Percentiles rank a stretch among this genome's conserved stretches.
phyloP scores from a whole-genome alignment of 2,329 filamentous ascomycete species.

The Ceratocystis albifundus region DNA sequence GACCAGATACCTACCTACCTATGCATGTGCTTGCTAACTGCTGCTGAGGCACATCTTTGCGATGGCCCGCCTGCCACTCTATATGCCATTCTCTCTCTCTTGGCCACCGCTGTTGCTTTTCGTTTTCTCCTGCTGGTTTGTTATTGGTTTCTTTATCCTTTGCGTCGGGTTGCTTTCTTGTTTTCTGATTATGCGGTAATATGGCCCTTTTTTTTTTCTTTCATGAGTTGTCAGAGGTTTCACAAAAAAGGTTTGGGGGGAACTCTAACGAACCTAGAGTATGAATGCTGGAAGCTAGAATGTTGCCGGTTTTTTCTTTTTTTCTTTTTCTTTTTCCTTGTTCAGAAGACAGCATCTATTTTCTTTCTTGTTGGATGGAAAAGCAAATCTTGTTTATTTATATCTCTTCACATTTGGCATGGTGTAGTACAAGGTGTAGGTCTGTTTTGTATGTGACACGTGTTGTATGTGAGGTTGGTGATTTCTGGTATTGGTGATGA shows the following conservation, averaged over 20 bases:
- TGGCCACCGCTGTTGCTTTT: neutral
- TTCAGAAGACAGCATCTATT: neutral
- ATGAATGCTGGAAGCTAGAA: neutral
- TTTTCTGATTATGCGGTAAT: slow-evolving; percentile 15
- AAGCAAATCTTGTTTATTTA: slow-evolving; percentile 10
- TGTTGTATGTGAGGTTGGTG: no score
- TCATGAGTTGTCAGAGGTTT: slow-evolving; percentile 12
- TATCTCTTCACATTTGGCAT: slow-evolving; percentile 3
- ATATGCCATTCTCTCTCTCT: neutral
- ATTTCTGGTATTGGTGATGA: no score
- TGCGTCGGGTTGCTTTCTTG: slow-evolving; percentile 8
- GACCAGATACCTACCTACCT: neutral
- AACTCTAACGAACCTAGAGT: slow-evolving; percentile 4
- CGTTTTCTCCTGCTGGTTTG: slow-evolving; percentile 1
- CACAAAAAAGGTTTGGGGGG: slow-evolving; percentile 6
- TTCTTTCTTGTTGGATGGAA: slow-evolving; percentile 6
- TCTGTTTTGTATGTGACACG: no score
- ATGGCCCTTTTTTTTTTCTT: slow-evolving; percentile 14
- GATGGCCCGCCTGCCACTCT: neutral
- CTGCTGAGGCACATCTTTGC: neutral
- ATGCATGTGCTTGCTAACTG: neutral
- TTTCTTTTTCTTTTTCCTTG: neutral
- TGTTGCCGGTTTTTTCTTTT: neutral
- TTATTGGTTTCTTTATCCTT: neutral
- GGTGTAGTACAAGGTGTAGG: no score